Evolutionary conservation across 2,329 filamentous ascomycete genomes (phyloP).

Genomic region (Exophiala phaeomuriformis): DNA sequence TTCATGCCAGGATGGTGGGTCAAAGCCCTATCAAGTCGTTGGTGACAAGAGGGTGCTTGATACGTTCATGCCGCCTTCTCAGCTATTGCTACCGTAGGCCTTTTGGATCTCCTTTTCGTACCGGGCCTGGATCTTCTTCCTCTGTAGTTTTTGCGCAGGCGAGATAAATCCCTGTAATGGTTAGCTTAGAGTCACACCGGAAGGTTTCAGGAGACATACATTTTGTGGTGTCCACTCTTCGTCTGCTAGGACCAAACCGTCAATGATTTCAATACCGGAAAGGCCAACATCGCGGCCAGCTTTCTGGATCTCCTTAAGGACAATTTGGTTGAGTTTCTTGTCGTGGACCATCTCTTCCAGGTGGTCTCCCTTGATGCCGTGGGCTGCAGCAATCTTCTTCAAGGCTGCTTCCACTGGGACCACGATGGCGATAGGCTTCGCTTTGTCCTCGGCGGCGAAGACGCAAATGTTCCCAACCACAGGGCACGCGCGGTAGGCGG

Average conservation of each 20-base stretch:
- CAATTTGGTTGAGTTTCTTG: slow-evolving; percentile 54
- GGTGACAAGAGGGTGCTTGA: neutral
- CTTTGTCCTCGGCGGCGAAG: slow-evolving; percentile 66
- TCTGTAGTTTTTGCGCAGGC: slow-evolving; percentile 65
- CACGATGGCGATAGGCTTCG: slow-evolving; percentile 77
- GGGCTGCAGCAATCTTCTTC: slow-evolving; percentile 49
- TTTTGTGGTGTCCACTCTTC: slow-evolving; percentile 84
- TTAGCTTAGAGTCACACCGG: neutral
- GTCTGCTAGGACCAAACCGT: slow-evolving; percentile 68
- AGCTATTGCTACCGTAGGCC: slow-evolving; percentile 43
- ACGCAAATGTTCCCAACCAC: slow-evolving; percentile 82
- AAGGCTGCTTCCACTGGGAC: slow-evolving; percentile 51
- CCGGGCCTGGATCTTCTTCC: slow-evolving; percentile 57
- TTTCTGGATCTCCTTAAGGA: slow-evolving; percentile 64
- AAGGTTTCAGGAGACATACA: slow-evolving; percentile 40
- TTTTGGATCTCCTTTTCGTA: slow-evolving; percentile 56
- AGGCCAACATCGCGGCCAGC: slow-evolving; percentile 61
- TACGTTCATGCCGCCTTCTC: neutral
- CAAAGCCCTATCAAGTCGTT: neutral
- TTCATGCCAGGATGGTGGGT: neutral
- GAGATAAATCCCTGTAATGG: slow-evolving; percentile 53
- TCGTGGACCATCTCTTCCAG: slow-evolving; percentile 63
- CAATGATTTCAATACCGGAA: slow-evolving; percentile 63
- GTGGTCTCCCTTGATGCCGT: slow-evolving; percentile 56
- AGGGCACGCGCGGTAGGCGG: slow-evolving; percentile 73